These are phyloP conservation scores for Thuja plicata DNA, from an alignment of 83 land plant species.

Conservation along the genomic window DNA sequence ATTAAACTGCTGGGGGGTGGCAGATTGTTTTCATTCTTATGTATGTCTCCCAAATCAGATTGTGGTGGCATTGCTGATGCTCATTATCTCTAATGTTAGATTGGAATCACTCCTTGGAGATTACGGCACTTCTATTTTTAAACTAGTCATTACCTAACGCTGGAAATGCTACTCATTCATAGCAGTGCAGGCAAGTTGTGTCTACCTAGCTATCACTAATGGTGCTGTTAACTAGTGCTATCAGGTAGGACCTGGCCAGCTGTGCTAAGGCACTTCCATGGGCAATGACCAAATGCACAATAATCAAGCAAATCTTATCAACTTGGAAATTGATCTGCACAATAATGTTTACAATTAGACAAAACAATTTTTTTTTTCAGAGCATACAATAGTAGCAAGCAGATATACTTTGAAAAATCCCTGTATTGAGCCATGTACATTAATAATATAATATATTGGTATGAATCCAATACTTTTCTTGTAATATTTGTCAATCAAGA, in stretches of 20 bases:
- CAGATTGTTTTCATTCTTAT: not conserved
- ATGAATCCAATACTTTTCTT: not conserved
- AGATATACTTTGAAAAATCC: not conserved
- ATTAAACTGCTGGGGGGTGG: not conserved
- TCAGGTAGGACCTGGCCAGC: not conserved
- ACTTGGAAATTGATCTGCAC: not conserved
- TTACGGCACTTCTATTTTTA: not conserved
- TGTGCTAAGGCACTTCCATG: not conserved
- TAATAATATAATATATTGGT: not conserved
- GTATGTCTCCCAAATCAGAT: not conserved
- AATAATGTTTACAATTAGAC: not conserved
- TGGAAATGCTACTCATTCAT: not conserved
- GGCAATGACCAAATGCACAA: not conserved
- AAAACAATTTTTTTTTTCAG: not conserved
- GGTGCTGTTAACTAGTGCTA: not conserved
- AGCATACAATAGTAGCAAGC: not conserved
- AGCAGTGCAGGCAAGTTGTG: not conserved
- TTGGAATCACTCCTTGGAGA: not conserved
- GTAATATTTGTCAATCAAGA: not conserved
- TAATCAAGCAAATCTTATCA: not conserved
- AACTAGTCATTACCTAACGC: not conserved
- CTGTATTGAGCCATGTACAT: not conserved
- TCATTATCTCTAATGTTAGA: not conserved
- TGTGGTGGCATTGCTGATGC: not conserved
- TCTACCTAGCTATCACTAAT: not conserved